A percentile compares a stretch with the other conserved stretches of the same genome.
Evolutionary conservation across 1,139 yeast genomes (phyloP).

Genomic region (Kodamaea derodonti): DNA sequence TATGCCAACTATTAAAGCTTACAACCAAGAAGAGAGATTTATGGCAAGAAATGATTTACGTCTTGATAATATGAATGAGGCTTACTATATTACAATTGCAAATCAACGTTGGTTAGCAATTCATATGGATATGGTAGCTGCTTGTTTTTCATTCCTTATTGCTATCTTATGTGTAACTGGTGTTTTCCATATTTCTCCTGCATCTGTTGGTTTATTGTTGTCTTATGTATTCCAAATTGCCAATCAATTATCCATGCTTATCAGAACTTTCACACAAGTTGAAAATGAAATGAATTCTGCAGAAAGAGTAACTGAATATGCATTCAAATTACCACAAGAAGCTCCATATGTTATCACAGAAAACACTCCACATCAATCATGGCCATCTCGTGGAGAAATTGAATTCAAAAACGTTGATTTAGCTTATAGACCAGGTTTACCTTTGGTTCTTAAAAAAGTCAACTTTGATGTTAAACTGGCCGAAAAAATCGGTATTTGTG

Average conservation of each 20-base stretch:
- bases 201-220: conserved; percentile 69
- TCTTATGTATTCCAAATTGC: conserved; percentile 55
- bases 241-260: conserved; percentile 42
- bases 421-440: conserved; percentile 74
- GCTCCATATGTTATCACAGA: conserved; percentile 41
- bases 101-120: conserved; percentile 79
- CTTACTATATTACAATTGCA: conserved; percentile 61
- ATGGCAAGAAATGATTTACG: conserved; percentile 43
- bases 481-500: conserved; percentile 71
- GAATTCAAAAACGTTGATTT: conserved; percentile 54
- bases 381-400: conserved; percentile 49
- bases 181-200: conserved; percentile 57
- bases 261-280: conserved; percentile 59
- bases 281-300: conserved; percentile 85
- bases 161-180: conserved; percentile 61
- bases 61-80: conserved; percentile 66
- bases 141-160: conserved; percentile 39
- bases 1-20: conserved; percentile 65
- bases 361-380: conserved; percentile 46
- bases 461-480: conserved; percentile 43
- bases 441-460: conserved; percentile 63
- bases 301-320: conserved; percentile 75
- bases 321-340: conserved; percentile 41
- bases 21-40: conserved; percentile 48
- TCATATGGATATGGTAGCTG: conserved; percentile 49